Evolutionary conservation across 352 stramenopile genomes (phyloP), one percentile per base, ranked within the genome.

Genomic region (Phytophthora palmivora): DNA sequence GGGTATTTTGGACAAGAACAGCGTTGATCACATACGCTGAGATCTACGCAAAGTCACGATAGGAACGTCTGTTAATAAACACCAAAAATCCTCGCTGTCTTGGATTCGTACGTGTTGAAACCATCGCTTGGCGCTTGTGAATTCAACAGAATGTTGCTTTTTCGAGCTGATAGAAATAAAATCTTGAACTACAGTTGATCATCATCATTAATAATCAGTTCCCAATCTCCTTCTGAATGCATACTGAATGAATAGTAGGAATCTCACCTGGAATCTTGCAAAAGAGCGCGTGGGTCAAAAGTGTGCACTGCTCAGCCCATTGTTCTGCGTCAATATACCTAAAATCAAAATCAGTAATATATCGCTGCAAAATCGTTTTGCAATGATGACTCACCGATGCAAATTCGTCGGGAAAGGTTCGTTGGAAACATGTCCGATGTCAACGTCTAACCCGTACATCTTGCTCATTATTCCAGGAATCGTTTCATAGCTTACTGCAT

Each of bases 21-120:
- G 79, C 78, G 47, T 95, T 95, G 57, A 94, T 82, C 12, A 96
- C 88, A 38, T 91, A 92, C 2, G 84, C 86, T 38, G 84, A 90
- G 3, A 94, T 58, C 87, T 96, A 54, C 11, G 43, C 5, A 34
- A 56, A 32, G 6, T 26, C 12, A 54, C 21, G 55, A 15, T 4
- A 48, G 15, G 33, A 38, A 30, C 2, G 45, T 21, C 4, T 24
- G 42, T 67, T 34, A 66, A 19, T 4, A 24, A 28, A 18, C 32
- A 18, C 30, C 30, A 34, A 34, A 11, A 34, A 28, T 6, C n/a
- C 24, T 6, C 24, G 6, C 24, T 6, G 24, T 28, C 24, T 28
- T 28, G 24, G 3, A 6, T 28, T 28, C 82, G 14, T 77, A 96
- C 88, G 59, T 96, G 84, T 50, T 95, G 86, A 54, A 95, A 95